Evolutionary conservation across 176 grass and related monocot species (phyloP).

Genomic region (Oryza punctata): DNA sequence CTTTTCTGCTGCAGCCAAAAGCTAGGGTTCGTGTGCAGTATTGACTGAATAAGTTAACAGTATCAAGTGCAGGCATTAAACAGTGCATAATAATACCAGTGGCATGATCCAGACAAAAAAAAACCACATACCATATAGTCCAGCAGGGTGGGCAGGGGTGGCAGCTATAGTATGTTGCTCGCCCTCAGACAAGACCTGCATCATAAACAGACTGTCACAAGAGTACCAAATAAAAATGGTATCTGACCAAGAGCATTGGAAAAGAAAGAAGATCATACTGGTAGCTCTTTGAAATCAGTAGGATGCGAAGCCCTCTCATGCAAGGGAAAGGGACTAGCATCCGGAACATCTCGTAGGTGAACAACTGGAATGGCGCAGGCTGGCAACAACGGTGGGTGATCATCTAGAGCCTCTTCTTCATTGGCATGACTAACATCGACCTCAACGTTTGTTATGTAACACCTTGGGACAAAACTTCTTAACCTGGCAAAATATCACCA

Average conservation of each 20-base stretch:
- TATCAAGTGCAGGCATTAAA: background rate
- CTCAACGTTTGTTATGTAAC: slow-evolving; percentile 59
- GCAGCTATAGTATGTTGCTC: slow-evolving; percentile 70
- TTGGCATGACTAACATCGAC: slow-evolving; percentile 47
- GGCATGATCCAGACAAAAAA: background rate
- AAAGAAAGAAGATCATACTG: slow-evolving; percentile 47
- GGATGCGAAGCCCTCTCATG: slow-evolving; percentile 35
- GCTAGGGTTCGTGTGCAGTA: background rate
- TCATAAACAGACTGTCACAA: slow-evolving; percentile 23
- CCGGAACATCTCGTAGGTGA: slow-evolving; percentile 58
- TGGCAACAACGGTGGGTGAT: slow-evolving; percentile 38
- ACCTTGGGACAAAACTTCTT: slow-evolving; percentile 53
- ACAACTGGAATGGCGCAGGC: slow-evolving; percentile 57
- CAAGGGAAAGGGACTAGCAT: slow-evolving; percentile 40
- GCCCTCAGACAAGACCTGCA: slow-evolving; percentile 69
- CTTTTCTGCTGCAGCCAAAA: background rate
- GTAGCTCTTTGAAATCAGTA: slow-evolving; percentile 56
- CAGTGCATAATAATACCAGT: background rate
- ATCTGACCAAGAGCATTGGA: background rate
- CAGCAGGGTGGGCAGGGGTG: slow-evolving; percentile 81
- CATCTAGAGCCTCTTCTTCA: slow-evolving; percentile 49
- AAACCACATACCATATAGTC: slow-evolving; percentile 60
- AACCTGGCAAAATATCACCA: slow-evolving; percentile 50
- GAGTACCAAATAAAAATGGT: background rate
- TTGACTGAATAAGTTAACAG: no score